Base-by-base conservation (phyloP, 371 early-diverging fungal species). In the Choanephora cucurbitarum region DNA sequence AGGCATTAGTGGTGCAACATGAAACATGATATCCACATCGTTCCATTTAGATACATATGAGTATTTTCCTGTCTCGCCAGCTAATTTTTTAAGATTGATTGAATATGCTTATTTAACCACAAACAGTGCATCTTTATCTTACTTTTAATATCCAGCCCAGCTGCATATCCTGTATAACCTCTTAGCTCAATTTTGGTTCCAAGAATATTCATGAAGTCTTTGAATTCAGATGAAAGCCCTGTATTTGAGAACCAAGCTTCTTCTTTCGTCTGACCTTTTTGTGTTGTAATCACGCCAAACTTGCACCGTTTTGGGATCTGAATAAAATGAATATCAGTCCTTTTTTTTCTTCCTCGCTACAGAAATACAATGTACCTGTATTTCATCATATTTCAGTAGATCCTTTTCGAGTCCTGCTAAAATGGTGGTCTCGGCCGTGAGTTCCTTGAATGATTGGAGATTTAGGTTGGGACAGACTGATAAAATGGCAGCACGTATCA, bases 351-450 rank as follows among this genome's bases (percentile, higher is more conserved):
- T 31, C 23, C 7, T 39, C 23, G 3, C 17, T 44, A 5, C 5
- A 14, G 34, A 11, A 13, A 13, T 37, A 76, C n/a, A 64, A 21
- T 19, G 19, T 70, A 83, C 87, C 83, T 97, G 97, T 60, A 96
- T 93, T 77, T 97, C 97, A 76, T 97, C 97, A 67, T 75, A 91
- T 52, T 95, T 94, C 66, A 97, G 74, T 49, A 95, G 46, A 8
- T 79, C 82, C 52, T 79, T 80, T 57, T 82, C 89, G 19, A 91
- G 66, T 7, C 80, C 83, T 24, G 70, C 49, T 45, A 71, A 56
- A 49, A 69, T 70, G 0, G 75, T 75, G 13, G 66, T 64, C 52
- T 78, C 75, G 11, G 75, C 79, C 13, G 73, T 67, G 19, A 78
- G 28, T 50, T 72, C 73, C 39, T 69, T 70, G 47, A 72, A 69